phyloP scores from a whole-genome alignment of 2,329 filamentous ascomycete genomes.

The Achaetomium macrosporum region DNA sequence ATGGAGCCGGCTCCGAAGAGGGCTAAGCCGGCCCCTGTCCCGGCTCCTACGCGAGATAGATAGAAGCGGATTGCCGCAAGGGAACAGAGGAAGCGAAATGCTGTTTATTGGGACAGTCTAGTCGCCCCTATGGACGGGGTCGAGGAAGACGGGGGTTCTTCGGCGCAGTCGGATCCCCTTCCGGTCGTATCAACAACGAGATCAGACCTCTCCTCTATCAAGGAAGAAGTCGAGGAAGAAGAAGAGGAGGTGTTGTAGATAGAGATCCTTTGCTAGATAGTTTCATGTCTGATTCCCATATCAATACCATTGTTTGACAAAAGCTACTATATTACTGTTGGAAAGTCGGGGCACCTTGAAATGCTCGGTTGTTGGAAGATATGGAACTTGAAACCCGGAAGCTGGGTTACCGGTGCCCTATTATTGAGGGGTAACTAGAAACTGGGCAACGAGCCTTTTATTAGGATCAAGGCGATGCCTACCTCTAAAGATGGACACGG shows the following conservation, averaged over 20 bases:
- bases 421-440: too few relatives aligned
- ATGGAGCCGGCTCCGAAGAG: slow-evolving; percentile 6
- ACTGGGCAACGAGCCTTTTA: too few relatives aligned
- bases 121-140: neutral
- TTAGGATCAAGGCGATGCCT: too few relatives aligned
- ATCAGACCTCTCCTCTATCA: slow-evolving; percentile 4
- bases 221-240: slow-evolving; percentile 1
- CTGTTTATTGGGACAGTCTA: slow-evolving; percentile 4
- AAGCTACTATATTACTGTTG: too few relatives aligned
- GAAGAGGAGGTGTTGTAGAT: neutral
- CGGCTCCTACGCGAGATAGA: slow-evolving; percentile 5
- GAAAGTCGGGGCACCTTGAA: too few relatives aligned
- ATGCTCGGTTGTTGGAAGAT: too few relatives aligned
- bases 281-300: too few relatives aligned
- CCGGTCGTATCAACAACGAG: slow-evolving; percentile 1
- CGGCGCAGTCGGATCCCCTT: slow-evolving; percentile 5
- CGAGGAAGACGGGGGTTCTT: slow-evolving; percentile 4
- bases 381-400: too few relatives aligned
- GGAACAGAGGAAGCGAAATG: slow-evolving; percentile 9
- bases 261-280: slow-evolving; percentile 7
- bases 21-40: slow-evolving; percentile 3
- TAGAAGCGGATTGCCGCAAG: slow-evolving; percentile 6
- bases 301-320: too few relatives aligned
- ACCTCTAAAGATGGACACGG: too few relatives aligned
- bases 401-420: too few relatives aligned